Evolutionary conservation across 2,329 filamentous ascomycete species (phyloP).

Genomic region (Aspergillus luchuensis): DNA sequence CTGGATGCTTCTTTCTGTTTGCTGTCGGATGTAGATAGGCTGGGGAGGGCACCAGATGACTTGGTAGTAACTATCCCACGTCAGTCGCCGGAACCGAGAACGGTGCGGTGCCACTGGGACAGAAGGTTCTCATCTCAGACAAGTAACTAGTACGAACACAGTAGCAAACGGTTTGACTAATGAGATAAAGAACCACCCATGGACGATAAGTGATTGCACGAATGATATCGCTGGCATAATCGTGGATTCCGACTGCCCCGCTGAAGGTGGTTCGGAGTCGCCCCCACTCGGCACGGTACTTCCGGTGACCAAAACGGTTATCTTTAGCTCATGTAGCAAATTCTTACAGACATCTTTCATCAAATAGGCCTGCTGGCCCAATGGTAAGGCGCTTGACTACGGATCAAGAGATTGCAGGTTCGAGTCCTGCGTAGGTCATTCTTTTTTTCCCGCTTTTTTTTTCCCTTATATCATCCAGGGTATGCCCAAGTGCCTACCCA

Average conservation of each 20-base stretch:
- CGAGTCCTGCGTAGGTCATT: constrained; percentile 44
- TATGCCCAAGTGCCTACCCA: background rate
- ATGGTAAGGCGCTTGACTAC: constrained; percentile 29
- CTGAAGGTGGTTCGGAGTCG: background rate
- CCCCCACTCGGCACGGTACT: constrained; percentile 28
- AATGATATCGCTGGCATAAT: constrained; percentile 7
- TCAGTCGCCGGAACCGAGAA: constrained; percentile 8
- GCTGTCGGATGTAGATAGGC: background rate
- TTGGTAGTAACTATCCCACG: background rate
- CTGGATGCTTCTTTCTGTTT: background rate
- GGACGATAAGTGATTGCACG: constrained; percentile 1
- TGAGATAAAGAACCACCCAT: background rate
- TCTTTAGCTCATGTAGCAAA: no score
- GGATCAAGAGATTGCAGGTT: constrained; percentile 54
- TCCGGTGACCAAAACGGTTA: constrained; percentile 10
- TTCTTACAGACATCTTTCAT: rapidly evolving
- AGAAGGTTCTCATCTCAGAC: background rate
- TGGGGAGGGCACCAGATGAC: constrained; percentile 1
- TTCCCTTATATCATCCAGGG: no score
- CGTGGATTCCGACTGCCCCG: constrained; percentile 12
- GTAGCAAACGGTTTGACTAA: background rate
- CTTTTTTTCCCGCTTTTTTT: constrained; percentile 21
- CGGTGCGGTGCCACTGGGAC: constrained; percentile 9
- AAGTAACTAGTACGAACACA: background rate
- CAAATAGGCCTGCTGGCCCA: constrained; percentile 30